These are phyloP conservation scores for Cicer bijugum DNA, from an alignment of 306 rosid species.

Conservation along the genomic window DNA sequence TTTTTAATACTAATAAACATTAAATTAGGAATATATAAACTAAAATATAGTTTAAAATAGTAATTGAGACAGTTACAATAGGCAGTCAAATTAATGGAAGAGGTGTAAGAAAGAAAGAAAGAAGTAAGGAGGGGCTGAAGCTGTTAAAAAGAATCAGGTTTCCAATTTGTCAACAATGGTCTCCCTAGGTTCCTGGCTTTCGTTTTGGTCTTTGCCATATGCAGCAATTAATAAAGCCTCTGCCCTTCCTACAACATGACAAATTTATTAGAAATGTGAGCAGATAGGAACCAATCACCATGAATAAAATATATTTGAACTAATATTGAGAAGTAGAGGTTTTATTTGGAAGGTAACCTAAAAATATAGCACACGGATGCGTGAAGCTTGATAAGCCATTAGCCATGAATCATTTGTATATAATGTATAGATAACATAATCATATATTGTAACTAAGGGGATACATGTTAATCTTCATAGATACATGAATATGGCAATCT, in stretches of 20 bases:
- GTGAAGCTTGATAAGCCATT: slow-evolving; percentile 10
- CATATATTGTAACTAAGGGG: neutral
- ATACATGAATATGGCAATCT: neutral
- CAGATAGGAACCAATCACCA: slow-evolving; percentile 21
- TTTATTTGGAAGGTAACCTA: too few species aligned
- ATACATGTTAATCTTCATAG: neutral
- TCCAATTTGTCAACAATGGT: slow-evolving; percentile 44
- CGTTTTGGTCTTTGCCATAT: slow-evolving; percentile 65
- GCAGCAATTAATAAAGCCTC: slow-evolving; percentile 97
- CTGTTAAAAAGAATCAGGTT: slow-evolving; percentile 37
- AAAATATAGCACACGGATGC: neutral
- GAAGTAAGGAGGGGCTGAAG: neutral
- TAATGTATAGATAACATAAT: neutral
- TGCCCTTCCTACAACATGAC: slow-evolving; percentile 76
- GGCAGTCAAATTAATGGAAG: slow-evolving; percentile 20
- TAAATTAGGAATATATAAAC: neutral
- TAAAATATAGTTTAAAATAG: slow-evolving; percentile 1
- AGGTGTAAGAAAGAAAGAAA: neutral
- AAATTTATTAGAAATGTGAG: slow-evolving; percentile 22
- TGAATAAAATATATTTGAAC: neutral
- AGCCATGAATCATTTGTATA: neutral
- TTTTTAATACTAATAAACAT: neutral
- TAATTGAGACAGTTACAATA: slow-evolving; percentile 24
- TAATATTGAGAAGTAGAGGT: neutral
- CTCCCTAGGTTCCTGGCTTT: slow-evolving; percentile 48